Evolutionary conservation across 345 rosid genomes (phyloP), one percentile per base, ranked within the genome.

Genomic region (Rhizophora mangle): DNA sequence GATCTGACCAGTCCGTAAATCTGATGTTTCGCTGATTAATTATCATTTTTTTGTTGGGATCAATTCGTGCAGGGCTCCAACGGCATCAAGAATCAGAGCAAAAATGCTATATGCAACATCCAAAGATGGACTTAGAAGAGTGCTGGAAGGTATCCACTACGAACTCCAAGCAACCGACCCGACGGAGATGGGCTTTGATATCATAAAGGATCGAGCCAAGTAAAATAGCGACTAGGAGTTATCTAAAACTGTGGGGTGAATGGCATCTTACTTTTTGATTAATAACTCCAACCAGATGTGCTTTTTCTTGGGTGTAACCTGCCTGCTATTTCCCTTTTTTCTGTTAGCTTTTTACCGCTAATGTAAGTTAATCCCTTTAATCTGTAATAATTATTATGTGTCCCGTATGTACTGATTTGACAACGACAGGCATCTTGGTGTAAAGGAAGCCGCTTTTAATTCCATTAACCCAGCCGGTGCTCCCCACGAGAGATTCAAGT

Each of bases 101-200:
- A 94, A 93, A 70, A 91, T 93, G 30, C 55, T 93, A 54, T 93
- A 93, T 21, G 98, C 97, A 32, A 93, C 98, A 57, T 94, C 98
- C 0, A 94, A 94, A 55, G 89, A 65, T 65, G 98, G 94, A 24
- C 70, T 94, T 67, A 87, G 97, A 75, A 87, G 96, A 75, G 96
- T 84, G 37, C 81, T 94, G 18, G 98, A 94, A 29, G 98, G 98
- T 10, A 83, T 94, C 75, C 92, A 87, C 72, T 94, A 94, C 75
- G 97, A 94, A 72, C 82, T 94, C 27, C 98, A 94, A 75, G 98
- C 98, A 39, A 94, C 98, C 6, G 98, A 94, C 74, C 90, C 93
- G 6, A 81, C 96, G 0, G 98, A 91, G 86, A 94, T 94, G 98
- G 98, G 95, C 9, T 85, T 94, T 60, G 97, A 94, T 83, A 79